Conservation (phyloP, 352 stramenopile genomes). For the Blastocystis sp. region DNA sequence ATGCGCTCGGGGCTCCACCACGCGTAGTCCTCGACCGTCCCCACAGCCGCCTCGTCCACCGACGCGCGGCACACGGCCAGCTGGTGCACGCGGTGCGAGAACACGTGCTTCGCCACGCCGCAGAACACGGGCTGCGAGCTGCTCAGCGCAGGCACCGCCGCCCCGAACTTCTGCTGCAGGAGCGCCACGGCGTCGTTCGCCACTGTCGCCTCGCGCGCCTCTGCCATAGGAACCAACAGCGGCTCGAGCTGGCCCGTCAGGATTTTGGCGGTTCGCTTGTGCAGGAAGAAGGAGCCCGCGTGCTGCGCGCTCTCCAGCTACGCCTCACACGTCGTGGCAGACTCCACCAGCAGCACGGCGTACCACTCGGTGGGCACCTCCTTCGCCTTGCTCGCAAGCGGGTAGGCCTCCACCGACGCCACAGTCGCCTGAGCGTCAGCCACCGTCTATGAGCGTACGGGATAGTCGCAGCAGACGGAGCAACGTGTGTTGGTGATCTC, state of each 20-base stretch:
- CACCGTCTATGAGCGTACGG: not conserved
- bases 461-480: constrained; percentile 46
- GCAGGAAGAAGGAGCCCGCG: not conserved
- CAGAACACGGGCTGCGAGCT: not conserved
- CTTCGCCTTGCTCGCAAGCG: constrained; percentile 37
- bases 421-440: not conserved
- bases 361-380: constrained; percentile 50
- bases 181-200: not conserved
- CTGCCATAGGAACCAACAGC: not conserved
- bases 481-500: not conserved
- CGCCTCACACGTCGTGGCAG: not conserved
- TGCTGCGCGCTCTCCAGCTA: constrained; percentile 40
- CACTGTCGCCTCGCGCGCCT: not conserved
- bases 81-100: constrained; percentile 55
- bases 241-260: constrained; percentile 61
- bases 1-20: constrained; percentile 46
- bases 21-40: not conserved
- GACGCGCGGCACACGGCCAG: constrained; percentile 3
- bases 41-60: not conserved
- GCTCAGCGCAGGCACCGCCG: not conserved
- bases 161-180: not conserved
- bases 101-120: constrained; percentile 44
- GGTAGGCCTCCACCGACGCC: constrained; percentile 31
- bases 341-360: constrained; percentile 4
- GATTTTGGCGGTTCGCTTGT: constrained; percentile 9